Conservation (phyloP, 352 stramenopile species). For the Detonula confervacea region DNA sequence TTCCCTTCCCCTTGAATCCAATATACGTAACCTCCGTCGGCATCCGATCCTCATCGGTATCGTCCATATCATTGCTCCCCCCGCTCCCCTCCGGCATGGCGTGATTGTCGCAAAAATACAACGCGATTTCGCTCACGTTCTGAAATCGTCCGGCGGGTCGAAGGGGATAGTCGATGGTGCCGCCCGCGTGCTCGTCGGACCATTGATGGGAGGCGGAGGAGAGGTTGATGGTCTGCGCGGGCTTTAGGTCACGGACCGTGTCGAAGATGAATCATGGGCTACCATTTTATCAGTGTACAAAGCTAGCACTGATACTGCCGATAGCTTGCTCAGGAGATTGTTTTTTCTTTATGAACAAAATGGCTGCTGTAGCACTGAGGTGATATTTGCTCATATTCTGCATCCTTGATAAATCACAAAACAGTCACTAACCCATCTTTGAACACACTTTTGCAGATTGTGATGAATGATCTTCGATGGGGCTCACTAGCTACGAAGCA, state of each 20-base stretch:
- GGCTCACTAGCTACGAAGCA: constrained; percentile 21
- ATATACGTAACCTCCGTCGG: constrained; percentile 78
- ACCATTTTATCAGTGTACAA: constrained; percentile 49
- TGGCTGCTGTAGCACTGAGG: constrained; percentile 39
- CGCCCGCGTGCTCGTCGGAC: constrained; percentile 8
- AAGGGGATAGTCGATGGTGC: constrained; percentile 80
- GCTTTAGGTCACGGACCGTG: constrained; percentile 69
- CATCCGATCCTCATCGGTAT: constrained; percentile 48
- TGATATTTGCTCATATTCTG: constrained; percentile 11
- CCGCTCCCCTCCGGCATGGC: constrained; percentile 39
- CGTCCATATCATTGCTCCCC: constrained; percentile 28
- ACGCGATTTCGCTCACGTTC: constrained; percentile 70
- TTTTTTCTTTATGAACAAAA: constrained; percentile 53
- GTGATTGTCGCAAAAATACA: constrained; percentile 81
- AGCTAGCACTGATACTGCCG: constrained; percentile 37
- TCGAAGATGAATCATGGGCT: constrained; percentile 63
- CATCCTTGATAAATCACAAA: constrained; percentile 11
- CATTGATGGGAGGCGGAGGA: constrained; percentile 67
- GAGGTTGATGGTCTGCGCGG: constrained; percentile 55
- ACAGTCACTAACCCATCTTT: not conserved
- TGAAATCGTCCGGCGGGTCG: constrained; percentile 77
- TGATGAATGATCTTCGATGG: constrained; percentile 44
- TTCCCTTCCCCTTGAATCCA: constrained; percentile 81
- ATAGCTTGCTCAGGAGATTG: constrained; percentile 44
- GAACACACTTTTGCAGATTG: constrained; percentile 26